Evolutionary conservation across 805 yeast species (phyloP).

Genomic region (Saccharomyces jurei): DNA sequence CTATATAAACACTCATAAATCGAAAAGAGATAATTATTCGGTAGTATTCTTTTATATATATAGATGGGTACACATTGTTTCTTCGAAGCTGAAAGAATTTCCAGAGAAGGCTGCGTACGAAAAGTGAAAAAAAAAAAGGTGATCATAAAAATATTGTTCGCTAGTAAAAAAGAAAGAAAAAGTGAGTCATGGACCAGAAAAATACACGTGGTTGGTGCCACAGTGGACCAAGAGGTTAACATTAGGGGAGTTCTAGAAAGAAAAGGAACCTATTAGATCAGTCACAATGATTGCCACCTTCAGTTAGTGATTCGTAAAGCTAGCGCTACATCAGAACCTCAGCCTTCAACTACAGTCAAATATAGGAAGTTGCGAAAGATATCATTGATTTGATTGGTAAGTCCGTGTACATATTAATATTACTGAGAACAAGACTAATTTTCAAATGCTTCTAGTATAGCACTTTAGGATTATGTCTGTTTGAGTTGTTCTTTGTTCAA

Average conservation of each 20-base stretch:
- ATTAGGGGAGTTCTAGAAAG: background rate
- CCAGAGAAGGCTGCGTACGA: background rate
- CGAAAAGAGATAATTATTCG: background rate
- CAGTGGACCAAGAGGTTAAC: background rate
- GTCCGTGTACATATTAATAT: background rate
- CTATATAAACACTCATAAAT: background rate
- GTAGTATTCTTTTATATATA: background rate
- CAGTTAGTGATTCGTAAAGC: background rate
- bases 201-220: background rate
- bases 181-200: background rate
- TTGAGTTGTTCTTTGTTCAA: background rate
- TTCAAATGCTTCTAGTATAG: background rate
- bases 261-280: background rate
- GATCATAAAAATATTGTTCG: background rate
- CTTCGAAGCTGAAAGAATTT: background rate
- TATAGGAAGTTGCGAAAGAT: background rate
- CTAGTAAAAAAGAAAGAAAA: background rate
- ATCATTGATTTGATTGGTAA: background rate
- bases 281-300: background rate
- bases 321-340: background rate
- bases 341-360: background rate
- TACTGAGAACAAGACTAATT: background rate
- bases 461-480: background rate
- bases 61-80: background rate
- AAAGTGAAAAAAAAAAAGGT: background rate